These are phyloP conservation scores for Stagonosporopsis cucurbitacearum DNA, from an alignment of 2,329 filamentous ascomycete species.

Conservation along the genomic window DNA sequence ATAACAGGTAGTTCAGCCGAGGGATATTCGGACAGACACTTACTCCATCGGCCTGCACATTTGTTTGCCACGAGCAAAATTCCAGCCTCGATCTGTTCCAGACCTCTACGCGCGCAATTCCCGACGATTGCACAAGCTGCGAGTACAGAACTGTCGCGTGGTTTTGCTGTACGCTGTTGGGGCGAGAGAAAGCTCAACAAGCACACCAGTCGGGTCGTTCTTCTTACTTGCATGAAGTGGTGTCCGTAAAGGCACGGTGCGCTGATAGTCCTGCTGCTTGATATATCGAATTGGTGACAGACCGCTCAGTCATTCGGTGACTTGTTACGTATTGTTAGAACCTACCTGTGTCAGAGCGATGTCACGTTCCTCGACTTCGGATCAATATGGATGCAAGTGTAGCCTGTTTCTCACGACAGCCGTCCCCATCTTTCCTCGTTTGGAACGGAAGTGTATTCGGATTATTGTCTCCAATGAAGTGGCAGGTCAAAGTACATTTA, in stretches of 20 bases:
- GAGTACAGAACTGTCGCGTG: neutral
- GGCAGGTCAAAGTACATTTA: neutral
- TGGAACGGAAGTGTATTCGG: neutral
- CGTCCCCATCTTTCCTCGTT: neutral
- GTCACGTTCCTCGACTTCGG: neutral
- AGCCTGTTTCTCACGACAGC: neutral
- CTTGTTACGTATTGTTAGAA: too few species aligned
- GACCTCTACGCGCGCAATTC: neutral
- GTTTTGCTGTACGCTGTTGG: neutral
- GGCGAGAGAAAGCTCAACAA: neutral
- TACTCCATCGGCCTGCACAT: too few species aligned
- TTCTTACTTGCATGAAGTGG: too few species aligned
- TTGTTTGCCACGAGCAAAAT: neutral
- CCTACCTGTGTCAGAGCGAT: neutral
- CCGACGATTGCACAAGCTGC: neutral
- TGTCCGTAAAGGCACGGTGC: neutral
- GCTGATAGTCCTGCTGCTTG: neutral
- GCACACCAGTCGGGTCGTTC: neutral
- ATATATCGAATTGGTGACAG: too few species aligned
- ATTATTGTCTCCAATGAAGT: neutral
- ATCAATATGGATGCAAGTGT: neutral
- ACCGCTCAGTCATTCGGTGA: neutral
- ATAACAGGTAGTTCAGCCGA: slow-evolving; percentile 5
- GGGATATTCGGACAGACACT: neutral
- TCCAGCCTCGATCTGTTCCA: neutral